Conservation (phyloP, 164 flowering plant genomes). For the Stephania japonica region DNA sequence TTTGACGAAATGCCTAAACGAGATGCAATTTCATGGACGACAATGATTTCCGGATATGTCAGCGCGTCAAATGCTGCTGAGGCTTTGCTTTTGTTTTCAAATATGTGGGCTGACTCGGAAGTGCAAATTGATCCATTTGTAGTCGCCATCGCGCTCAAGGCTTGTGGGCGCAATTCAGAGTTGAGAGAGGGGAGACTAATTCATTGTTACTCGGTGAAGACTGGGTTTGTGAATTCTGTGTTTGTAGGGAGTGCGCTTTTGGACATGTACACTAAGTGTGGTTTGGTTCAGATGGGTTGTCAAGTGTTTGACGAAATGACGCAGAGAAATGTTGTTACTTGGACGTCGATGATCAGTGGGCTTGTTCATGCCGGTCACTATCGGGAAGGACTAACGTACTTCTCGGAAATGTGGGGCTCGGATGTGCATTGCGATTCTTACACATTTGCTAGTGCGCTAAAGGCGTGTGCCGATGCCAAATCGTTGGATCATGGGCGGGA, state of each 20-base stretch:
- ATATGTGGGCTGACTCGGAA: slow-evolving; percentile 39
- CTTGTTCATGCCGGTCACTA: slow-evolving; percentile 53
- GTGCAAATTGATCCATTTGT: slow-evolving; percentile 48
- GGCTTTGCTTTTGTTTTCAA: slow-evolving; percentile 52
- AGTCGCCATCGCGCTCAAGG: slow-evolving; percentile 66
- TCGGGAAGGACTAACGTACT: slow-evolving; percentile 43
- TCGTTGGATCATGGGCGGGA: slow-evolving; percentile 48
- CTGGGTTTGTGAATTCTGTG: slow-evolving; percentile 56
- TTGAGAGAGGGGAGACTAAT: slow-evolving; percentile 38
- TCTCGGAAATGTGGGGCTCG: slow-evolving; percentile 57
- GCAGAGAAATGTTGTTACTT: slow-evolving; percentile 63
- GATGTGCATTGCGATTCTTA: slow-evolving; percentile 50
- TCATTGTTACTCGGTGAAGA: slow-evolving; percentile 60
- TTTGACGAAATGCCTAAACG: slow-evolving; percentile 65
- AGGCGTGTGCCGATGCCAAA: slow-evolving; percentile 68
- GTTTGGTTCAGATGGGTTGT: slow-evolving; percentile 36
- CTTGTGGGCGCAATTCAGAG: slow-evolving; percentile 47
- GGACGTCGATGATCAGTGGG: slow-evolving; percentile 82
- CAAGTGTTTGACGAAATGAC: slow-evolving; percentile 72
- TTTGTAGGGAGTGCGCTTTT: slow-evolving; percentile 81
- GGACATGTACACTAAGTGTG: slow-evolving; percentile 65
- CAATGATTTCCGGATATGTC: slow-evolving; percentile 62
- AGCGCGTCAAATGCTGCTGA: slow-evolving; percentile 31
- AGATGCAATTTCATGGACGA: slow-evolving; percentile 76
- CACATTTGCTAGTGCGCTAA: slow-evolving; percentile 65